Conservation (phyloP, 139 green algal genomes). For the Pleodorina starrii region DNA sequence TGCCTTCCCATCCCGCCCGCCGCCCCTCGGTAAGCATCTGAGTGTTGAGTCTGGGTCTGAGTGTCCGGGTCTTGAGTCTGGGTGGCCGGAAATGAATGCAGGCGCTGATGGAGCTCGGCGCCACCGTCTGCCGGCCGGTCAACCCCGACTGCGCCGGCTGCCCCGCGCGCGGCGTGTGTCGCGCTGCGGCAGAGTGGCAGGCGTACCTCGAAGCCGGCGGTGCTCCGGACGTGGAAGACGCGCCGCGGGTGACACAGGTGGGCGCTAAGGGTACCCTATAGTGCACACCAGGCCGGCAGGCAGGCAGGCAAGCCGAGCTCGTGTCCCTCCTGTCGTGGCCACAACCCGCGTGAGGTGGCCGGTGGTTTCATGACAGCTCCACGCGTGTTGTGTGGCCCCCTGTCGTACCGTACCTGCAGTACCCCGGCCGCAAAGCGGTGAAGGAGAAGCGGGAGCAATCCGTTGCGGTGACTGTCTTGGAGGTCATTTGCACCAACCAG, state of each 20-base stretch:
- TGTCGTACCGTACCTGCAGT: no score
- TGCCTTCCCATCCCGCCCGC: no score
- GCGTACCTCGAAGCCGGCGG: constrained; percentile 19
- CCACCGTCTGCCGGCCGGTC: constrained; percentile 86
- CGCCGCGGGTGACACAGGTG: constrained; percentile 4
- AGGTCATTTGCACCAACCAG: constrained; percentile 45
- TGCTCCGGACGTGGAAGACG: constrained; percentile 3
- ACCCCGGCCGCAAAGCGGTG: constrained; percentile 28
- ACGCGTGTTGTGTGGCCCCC: no score
- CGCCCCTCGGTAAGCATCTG: not conserved
- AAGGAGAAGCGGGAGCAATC: constrained; percentile 49
- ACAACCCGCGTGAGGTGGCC: no score
- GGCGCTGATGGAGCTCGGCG: constrained; percentile 98
- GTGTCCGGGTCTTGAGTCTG: no score
- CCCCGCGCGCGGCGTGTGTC: constrained; percentile 76
- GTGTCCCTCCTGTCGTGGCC: no score
- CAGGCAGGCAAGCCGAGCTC: no score
- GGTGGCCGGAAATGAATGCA: no score
- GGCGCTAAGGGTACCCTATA: no score
- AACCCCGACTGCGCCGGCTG: constrained; percentile 82
- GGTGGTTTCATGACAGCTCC: no score
- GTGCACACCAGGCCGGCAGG: no score
- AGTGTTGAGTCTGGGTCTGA: not conserved
- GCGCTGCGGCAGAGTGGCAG: constrained; percentile 38
- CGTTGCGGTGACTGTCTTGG: constrained; percentile 43